These are phyloP conservation scores for Cryptococcus sp. DNA, from an alignment of 1,284 basidiomycete species.

Conservation along the genomic window DNA sequence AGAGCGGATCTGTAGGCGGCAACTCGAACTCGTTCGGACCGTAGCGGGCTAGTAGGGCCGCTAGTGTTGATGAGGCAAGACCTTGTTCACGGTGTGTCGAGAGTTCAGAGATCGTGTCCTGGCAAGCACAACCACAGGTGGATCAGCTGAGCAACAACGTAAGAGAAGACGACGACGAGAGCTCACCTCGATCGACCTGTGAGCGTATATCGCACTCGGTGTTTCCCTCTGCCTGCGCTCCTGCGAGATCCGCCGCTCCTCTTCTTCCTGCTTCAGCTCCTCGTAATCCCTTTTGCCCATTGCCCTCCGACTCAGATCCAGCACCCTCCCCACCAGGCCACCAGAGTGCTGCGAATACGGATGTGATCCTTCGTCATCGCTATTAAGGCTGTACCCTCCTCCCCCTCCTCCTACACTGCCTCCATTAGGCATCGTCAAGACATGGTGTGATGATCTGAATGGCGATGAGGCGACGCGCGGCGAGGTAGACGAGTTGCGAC, in stretches of 20 bases:
- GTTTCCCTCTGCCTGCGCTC: slow-evolving; percentile 48
- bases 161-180: background rate
- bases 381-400: background rate
- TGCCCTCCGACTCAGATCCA: slow-evolving; percentile 26
- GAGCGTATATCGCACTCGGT: slow-evolving; percentile 48
- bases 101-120: slow-evolving; percentile 53
- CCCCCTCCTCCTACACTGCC: slow-evolving; percentile 8
- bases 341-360: background rate
- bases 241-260: slow-evolving; percentile 22
- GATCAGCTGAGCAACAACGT: slow-evolving; percentile 57
- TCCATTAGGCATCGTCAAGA: slow-evolving; percentile 9
- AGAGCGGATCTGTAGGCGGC: slow-evolving; percentile 73
- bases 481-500: slow-evolving; percentile 14
- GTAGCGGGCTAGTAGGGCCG: slow-evolving; percentile 66
- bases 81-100: slow-evolving; percentile 68
- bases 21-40: slow-evolving; percentile 96
- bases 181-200: slow-evolving; percentile 45
- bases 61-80: slow-evolving; percentile 65
- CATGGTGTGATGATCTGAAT: slow-evolving; percentile 16
- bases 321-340: slow-evolving; percentile 11
- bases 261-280: slow-evolving; percentile 25
- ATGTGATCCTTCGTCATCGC: slow-evolving; percentile 12
- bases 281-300: slow-evolving; percentile 37
- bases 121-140: background rate
- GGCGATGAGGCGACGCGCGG: slow-evolving; percentile 11